Base-by-base conservation (phyloP, 2,329 filamentous ascomycete species). In the Tolypocladium cylindrosporum region DNA sequence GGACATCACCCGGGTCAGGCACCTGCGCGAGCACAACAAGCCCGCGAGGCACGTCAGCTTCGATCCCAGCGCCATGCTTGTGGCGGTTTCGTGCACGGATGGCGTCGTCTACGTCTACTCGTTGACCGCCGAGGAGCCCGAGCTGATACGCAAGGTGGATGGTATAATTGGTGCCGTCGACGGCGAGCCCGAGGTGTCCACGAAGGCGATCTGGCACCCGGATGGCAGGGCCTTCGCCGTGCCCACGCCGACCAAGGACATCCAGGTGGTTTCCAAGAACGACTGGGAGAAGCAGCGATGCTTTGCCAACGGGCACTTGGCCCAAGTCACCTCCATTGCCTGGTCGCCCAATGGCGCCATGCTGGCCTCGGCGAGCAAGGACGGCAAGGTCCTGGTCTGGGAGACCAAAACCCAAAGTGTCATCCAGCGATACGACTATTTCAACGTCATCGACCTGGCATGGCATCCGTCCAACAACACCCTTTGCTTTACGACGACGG, bases 321-420 rank as follows among this genome's bases (percentile, higher is more conserved):
- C 87, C 21, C 89, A 95, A 63, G 87, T 99, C 59, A 96, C 91
- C 0, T 89, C 92, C 2, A 75, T 95, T 41, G 86, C 89, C 41
- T 99, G 94, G 94, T 96, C 93, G 16, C 91, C 91, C 1, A 99
- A 99, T 68, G 94, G 94, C 43, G 90, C 92, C 1, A 79, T 99
- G 66, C 78, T 99, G 27, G 91, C 86, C 11, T 85, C 84, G 21
- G 85, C 87, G 19, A 84, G 77, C 61, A 84, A 83, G 64, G 86
- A 89, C 66, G 81, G 82, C 64, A 90, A 85, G 68, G 74, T 95
- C 4, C 70, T 89, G 34, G 77, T 99, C 3, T 99, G 95, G 94
- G 91, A 97, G 67, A 88, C 90, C 1, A 91, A 88, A 71, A 90
- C 89, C 1, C 93, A 97, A 72, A 89, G 84, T 55, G 80, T 96